Percentiles rank a stretch among this genome's conserved stretches.
phyloP scores from a whole-genome alignment of 768 basidiomycete genomes.

The Kwoniella dendrophila region DNA sequence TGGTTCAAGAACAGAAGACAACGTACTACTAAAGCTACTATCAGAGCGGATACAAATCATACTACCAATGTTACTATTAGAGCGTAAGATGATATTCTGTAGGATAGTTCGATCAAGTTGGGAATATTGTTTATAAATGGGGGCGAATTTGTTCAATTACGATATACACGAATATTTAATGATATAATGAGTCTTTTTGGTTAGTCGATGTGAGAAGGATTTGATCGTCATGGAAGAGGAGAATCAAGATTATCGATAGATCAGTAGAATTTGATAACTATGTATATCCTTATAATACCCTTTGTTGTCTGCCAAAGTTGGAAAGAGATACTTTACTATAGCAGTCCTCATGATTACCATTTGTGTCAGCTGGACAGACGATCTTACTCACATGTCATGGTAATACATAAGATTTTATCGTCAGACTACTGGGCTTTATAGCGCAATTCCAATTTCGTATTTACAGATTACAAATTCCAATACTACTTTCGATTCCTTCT shows the following conservation, averaged over 20 bases:
- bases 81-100: background rate
- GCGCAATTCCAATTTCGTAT: too few relatives aligned
- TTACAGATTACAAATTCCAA: too few relatives aligned
- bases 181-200: too few relatives aligned
- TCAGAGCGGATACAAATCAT: conserved; percentile 4
- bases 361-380: too few relatives aligned
- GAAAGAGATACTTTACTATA: background rate
- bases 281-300: conserved; percentile 10
- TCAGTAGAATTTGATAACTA: background rate
- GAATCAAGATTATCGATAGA: background rate
- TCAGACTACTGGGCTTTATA: too few relatives aligned
- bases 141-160: too few relatives aligned
- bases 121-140: background rate
- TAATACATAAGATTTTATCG: too few relatives aligned
- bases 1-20: conserved; percentile 41
- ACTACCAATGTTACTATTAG: conserved; percentile 12
- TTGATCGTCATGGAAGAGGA: too few relatives aligned
- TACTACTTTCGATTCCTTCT: too few relatives aligned
- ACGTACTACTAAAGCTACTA: conserved; percentile 13
- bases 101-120: background rate
- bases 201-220: too few relatives aligned
- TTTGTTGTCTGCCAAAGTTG: background rate
- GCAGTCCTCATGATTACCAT: background rate
- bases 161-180: too few relatives aligned
- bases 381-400: too few relatives aligned